Conservation (phyloP, 108 stramenopile genomes). For the Thalassiosira profunda region DNA sequence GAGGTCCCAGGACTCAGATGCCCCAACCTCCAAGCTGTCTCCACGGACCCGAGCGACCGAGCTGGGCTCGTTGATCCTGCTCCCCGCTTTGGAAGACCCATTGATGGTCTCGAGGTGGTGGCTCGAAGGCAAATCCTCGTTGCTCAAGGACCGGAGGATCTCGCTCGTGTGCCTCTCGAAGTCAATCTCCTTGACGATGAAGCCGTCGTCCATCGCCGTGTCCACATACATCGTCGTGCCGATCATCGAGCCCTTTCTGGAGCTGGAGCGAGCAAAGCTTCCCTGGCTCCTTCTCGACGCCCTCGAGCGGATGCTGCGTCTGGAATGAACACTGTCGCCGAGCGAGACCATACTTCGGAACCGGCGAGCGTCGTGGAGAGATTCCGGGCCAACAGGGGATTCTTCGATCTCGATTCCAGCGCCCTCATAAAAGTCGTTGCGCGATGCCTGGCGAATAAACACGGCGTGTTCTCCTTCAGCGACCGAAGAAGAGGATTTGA, state of each 20-base stretch:
- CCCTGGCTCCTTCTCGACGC: slow-evolving; percentile 9
- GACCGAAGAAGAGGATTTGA: slow-evolving; percentile 29
- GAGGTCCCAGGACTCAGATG: slow-evolving; percentile 34
- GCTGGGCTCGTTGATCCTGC: slow-evolving; percentile 12
- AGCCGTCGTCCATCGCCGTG: slow-evolving; percentile 44
- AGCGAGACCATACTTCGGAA: slow-evolving; percentile 36
- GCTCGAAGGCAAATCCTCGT: slow-evolving; percentile 46
- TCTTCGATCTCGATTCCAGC: slow-evolving; percentile 53
- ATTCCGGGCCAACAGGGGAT: slow-evolving; percentile 4
- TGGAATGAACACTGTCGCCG: slow-evolving; percentile 25
- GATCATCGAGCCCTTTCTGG: too few relatives aligned
- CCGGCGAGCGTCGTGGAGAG: slow-evolving; percentile 37
- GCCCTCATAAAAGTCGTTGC: slow-evolving; percentile 42
- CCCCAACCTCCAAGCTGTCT: slow-evolving; percentile 12
- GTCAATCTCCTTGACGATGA: slow-evolving; percentile 36
- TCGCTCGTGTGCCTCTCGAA: slow-evolving; percentile 38
- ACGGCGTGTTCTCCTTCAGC: slow-evolving; percentile 13
- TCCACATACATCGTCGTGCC: too few relatives aligned
- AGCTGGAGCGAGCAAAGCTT: slow-evolving; percentile 16
- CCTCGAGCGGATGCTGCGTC: too few relatives aligned
- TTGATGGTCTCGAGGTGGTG: slow-evolving; percentile 40
- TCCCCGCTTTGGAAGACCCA: slow-evolving; percentile 14
- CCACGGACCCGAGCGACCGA: slow-evolving; percentile 34
- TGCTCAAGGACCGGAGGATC: slow-evolving; percentile 44
- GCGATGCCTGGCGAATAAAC: slow-evolving; percentile 46